Percentiles rank a stretch among this genome's conserved stretches.
phyloP scores from a whole-genome alignment of 2,329 filamentous ascomycete species.

The Geosmithia putterillii region DNA sequence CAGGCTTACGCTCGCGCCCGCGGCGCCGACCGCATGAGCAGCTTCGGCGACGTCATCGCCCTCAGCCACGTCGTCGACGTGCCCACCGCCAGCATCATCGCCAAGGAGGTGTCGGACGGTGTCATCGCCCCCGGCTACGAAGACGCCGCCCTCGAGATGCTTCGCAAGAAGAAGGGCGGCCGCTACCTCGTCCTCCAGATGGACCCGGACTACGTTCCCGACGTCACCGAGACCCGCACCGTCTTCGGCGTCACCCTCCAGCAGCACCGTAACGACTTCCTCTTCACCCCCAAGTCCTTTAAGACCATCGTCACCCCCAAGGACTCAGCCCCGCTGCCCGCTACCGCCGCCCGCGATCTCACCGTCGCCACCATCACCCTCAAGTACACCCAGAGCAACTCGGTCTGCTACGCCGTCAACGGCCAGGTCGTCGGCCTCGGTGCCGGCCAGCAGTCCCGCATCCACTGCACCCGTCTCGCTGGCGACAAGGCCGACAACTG shows the following conservation, averaged over 20 bases:
- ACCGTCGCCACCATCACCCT: constrained; percentile 93
- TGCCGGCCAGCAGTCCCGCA: constrained; percentile 92
- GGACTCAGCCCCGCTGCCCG: constrained; percentile 58
- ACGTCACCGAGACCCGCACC: constrained; percentile 70
- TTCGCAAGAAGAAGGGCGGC: constrained; percentile 96
- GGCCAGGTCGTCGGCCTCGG: constrained; percentile 91
- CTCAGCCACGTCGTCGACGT: constrained; percentile 85
- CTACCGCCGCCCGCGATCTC: constrained; percentile 75
- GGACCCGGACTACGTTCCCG: constrained; percentile 73
- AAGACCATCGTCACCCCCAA: constrained; percentile 77
- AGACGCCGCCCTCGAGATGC: constrained; percentile 73
- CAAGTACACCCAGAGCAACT: constrained; percentile 99
- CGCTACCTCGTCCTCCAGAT: constrained; percentile 95
- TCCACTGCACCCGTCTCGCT: constrained; percentile 94
- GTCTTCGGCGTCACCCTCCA: constrained; percentile 82
- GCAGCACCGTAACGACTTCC: constrained; percentile 87
- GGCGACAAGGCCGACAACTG: constrained; percentile 99
- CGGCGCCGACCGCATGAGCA: constrained; percentile 96
- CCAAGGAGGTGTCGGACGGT: constrained; percentile 93
- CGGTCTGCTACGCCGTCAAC: constrained; percentile 90
- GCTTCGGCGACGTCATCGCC: constrained; percentile 93
- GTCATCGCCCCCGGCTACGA: constrained; percentile 86
- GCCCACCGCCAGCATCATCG: constrained; percentile 93
- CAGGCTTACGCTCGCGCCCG: constrained; percentile 93
- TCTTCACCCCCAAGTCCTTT: constrained; percentile 79